Base-by-base conservation (phyloP, 2,329 filamentous ascomycete genomes). In the Dothistroma septosporum region DNA sequence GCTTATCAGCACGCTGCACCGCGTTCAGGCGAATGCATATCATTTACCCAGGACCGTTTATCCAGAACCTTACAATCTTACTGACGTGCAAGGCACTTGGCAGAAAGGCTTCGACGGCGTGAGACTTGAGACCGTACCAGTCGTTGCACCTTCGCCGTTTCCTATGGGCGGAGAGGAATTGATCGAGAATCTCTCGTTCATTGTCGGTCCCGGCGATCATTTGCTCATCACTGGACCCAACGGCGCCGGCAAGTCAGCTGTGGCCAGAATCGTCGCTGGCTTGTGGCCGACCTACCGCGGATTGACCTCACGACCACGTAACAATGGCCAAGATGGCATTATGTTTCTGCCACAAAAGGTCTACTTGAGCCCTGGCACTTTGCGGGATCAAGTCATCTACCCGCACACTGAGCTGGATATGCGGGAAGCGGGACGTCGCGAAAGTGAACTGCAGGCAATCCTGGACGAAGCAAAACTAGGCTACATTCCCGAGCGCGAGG, bases 261-360 rank as follows among this genome's bases (percentile, higher is more conserved):
- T 99, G 54, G 81, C 91, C 4, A 88, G 94, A 53, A 86, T 97
- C 32, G 86, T 96, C 8, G 92, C 93, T 0, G 94, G 94, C 0
- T 81, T 99, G 10, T 99, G 95, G 94, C 95, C 94, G 0, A 89
- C 95, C 0, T 99, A 97, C 74, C 89, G 94, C 49, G 94, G 94
- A 2, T 82, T 99, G 1, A 91, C 97, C 19, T 95, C 90, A 61
- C 86, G 92, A 1, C 93, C 94, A 2, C 91, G 94, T 71, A 83
- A 80, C 44, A 83, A 88, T 64, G 73, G 72, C 16, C 69, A 73
- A 64, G 93, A 97, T 66, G 94, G 94, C 61, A 96, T 99, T 78
- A 97, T 99, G 92, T 97, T 99, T 77, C 83, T 99, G 11, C 94
- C 94, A 0, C 94, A 99, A 75, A 84, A 93, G 16, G 92, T 93